Conservation (phyloP, 2,329 filamentous ascomycete species). For the Endocalyx cinctus region DNA sequence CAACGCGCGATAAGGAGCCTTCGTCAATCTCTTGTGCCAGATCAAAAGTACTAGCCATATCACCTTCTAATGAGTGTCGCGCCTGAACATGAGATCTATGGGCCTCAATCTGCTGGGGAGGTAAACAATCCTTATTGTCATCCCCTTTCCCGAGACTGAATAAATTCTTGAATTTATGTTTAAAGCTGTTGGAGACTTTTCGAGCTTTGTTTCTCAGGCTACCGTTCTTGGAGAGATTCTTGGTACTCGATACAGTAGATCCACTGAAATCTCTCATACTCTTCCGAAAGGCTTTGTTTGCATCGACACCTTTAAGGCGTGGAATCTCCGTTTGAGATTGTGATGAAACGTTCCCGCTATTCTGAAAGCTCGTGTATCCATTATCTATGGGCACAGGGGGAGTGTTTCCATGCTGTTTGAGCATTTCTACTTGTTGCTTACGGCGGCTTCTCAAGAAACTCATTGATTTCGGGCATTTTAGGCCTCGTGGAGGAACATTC, state of each 20-base stretch:
- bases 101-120: slow-evolving; percentile 50
- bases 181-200: slow-evolving; percentile 59
- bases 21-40: slow-evolving; percentile 14
- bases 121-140: slow-evolving; percentile 31
- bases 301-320: slow-evolving; percentile 30
- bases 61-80: slow-evolving; percentile 6
- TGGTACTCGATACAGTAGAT: slow-evolving; percentile 30
- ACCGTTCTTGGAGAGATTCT: slow-evolving; percentile 22
- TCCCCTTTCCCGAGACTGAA: slow-evolving; percentile 42
- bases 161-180: slow-evolving; percentile 54
- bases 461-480: slow-evolving; percentile 52
- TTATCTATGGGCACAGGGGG: slow-evolving; percentile 2
- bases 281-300: slow-evolving; percentile 32
- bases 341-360: background rate
- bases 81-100: slow-evolving; percentile 28
- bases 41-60: slow-evolving; percentile 11
- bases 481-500: slow-evolving; percentile 20
- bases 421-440: slow-evolving; percentile 15
- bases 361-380: slow-evolving; percentile 1
- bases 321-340: slow-evolving; percentile 35
- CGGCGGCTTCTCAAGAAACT: slow-evolving; percentile 40
- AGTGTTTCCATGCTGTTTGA: slow-evolving; percentile 12
- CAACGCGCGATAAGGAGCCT: slow-evolving; percentile 40
- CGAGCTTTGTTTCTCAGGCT: slow-evolving; percentile 49
- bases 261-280: slow-evolving; percentile 47